Conservation (phyloP, 345 rosid species). For the Citrus glauca region DNA sequence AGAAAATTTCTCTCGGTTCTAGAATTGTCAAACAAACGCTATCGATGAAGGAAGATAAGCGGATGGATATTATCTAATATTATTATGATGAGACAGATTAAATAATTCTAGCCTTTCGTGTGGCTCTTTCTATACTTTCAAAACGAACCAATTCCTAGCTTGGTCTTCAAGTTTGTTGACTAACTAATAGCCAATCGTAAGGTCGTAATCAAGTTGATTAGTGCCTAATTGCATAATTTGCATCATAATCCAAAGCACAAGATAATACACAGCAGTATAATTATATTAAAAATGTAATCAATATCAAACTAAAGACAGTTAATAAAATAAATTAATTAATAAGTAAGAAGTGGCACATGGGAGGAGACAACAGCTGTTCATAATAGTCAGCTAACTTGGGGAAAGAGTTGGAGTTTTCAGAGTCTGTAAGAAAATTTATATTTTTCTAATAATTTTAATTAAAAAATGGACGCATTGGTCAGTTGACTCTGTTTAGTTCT, state of each 20-base stretch:
- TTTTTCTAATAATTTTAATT: background rate
- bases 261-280: background rate
- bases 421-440: background rate
- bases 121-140: background rate
- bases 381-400: background rate
- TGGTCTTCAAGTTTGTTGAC: background rate
- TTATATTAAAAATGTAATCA: background rate
- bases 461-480: background rate
- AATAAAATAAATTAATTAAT: background rate
- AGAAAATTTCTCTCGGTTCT: too few species aligned
- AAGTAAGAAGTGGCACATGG: background rate
- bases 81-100: too few species aligned
- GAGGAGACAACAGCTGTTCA: conserved; percentile 8
- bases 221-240: background rate
- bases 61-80: too few species aligned
- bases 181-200: background rate
- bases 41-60: too few species aligned
- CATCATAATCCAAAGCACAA: background rate
- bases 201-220: background rate
- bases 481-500: conserved; percentile 1
- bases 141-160: background rate
- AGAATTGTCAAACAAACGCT: too few species aligned
- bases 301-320: background rate
- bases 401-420: background rate
- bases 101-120: background rate